A percentile compares a stretch with the other conserved stretches of the same genome.
These are phyloP conservation scores for Silene vulgaris DNA, from an alignment of 179 eudicot genomes.

Conservation along the genomic window DNA sequence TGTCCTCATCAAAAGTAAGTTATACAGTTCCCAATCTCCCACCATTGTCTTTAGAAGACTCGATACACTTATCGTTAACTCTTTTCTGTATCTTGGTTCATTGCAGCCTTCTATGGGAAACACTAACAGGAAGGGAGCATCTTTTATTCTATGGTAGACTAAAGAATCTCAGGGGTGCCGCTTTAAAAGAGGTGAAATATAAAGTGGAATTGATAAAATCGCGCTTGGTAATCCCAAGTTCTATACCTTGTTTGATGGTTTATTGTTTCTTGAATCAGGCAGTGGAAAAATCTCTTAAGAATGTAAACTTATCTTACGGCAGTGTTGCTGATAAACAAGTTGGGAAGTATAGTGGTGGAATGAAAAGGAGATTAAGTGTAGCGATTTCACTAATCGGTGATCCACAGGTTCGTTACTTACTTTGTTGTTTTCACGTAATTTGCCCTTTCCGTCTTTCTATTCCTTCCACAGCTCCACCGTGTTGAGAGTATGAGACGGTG, in stretches of 20 bases:
- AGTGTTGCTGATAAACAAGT: conserved; percentile 61
- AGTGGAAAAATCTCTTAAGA: conserved; percentile 60
- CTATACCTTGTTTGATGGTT: not conserved
- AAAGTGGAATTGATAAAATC: too few relatives aligned
- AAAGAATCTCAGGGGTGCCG: conserved; percentile 65
- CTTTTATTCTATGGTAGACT: conserved; percentile 79
- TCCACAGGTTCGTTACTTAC: conserved; percentile 40
- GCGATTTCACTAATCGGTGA: conserved; percentile 71
- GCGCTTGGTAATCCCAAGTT: not conserved
- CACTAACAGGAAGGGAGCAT: conserved; percentile 70
- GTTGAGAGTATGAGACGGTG: too few relatives aligned
- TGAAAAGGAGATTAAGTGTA: conserved; percentile 82
- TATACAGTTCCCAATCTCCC: not conserved
- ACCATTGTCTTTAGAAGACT: not conserved
- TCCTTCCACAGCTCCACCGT: not conserved
- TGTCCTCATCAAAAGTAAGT: conserved; percentile 92
- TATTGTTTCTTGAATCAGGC: conserved; percentile 33
- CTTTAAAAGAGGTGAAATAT: conserved; percentile 44
- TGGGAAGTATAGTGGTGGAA: conserved; percentile 68
- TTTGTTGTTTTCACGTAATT: conserved; percentile 5
- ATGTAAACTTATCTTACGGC: conserved; percentile 50
- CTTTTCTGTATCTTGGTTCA: not conserved
- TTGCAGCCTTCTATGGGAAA: conserved; percentile 74
- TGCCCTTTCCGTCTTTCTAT: not conserved
- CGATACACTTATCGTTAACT: not conserved